Base-by-base conservation (phyloP, 129 eudicot species). In the Escallonia herrerae region DNA sequence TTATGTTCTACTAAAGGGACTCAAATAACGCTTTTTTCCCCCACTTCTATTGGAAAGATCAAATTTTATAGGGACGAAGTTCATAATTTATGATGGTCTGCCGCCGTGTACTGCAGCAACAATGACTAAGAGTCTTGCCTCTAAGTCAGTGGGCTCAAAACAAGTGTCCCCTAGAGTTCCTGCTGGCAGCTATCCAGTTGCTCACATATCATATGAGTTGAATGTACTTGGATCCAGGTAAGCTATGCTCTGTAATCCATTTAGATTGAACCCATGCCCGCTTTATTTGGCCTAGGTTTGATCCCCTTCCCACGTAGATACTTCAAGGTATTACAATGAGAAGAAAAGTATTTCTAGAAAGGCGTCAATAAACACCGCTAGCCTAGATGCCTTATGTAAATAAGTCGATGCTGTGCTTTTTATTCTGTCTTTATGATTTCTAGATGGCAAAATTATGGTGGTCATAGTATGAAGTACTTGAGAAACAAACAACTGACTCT, bases 161-260 rank as follows among this genome's bases (percentile, higher is more conserved):
- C 95, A 87, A 66, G 81, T 83, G 8, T 81, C 77, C 14, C 86
- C 95, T 48, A 77, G 77, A 71, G 81, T 82, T 72, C 90, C 85
- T 60, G 74, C 80, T 42, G 84, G 91, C 64, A 87, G 83, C 81
- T 85, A 85, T 79, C 90, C 89, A 5, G 90, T 87, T 15, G 95
- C 95, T 45, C 97, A 85, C 72, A 75, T 91, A 66, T 87, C 97
- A 60, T 91, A 87, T 39, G 96, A 91, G 74, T 65, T 91, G 74
- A 91, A 91, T 81, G 87, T 87, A 67, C 64, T 87, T 65, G 95
- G 95, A 61, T 80, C 97, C 62, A 82, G 97, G 97, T 91, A 73
- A 71, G 69, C 33, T 22, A 22, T 22, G 33, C 33, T 22, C 33
- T 22, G 33, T 1, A 22, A 22, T 22, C 33, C 33, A 22, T 22